phyloP scores from a whole-genome alignment of 257 asterid species.

The Nicotiana benthamiana region DNA sequence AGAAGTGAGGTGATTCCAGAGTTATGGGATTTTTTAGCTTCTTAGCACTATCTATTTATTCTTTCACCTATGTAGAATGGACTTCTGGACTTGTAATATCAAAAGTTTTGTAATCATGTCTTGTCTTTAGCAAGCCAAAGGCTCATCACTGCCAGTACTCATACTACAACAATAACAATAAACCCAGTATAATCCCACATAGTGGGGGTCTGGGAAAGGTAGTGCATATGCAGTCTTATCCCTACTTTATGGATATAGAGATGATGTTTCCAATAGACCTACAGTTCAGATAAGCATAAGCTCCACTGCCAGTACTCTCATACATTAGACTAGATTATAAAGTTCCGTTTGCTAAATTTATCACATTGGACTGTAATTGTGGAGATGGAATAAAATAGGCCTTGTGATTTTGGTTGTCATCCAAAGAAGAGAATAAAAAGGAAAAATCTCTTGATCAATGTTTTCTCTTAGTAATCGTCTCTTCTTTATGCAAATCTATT shows the following conservation, averaged over 20 bases:
- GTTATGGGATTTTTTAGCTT: background rate
- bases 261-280: no score
- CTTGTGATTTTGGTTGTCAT: no score
- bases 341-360: background rate
- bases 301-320: background rate
- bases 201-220: no score
- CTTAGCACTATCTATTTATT: background rate
- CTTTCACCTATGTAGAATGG: background rate
- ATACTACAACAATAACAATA: background rate
- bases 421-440: no score
- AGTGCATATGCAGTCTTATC: no score
- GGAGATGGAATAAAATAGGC: no score
- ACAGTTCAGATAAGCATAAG: no score
- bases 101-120: background rate
- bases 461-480: no score
- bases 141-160: background rate
- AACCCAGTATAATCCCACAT: no score
- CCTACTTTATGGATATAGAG: no score
- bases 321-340: background rate
- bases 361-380: background rate
- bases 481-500: no score
- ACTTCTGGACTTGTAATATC: background rate
- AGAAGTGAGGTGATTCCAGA: background rate
- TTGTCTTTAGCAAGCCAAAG: background rate
- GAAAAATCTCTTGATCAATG: no score